These are phyloP conservation scores for Backusella australiensis DNA, from an alignment of 192 early-diverging fungal genomes.

Conservation along the genomic window DNA sequence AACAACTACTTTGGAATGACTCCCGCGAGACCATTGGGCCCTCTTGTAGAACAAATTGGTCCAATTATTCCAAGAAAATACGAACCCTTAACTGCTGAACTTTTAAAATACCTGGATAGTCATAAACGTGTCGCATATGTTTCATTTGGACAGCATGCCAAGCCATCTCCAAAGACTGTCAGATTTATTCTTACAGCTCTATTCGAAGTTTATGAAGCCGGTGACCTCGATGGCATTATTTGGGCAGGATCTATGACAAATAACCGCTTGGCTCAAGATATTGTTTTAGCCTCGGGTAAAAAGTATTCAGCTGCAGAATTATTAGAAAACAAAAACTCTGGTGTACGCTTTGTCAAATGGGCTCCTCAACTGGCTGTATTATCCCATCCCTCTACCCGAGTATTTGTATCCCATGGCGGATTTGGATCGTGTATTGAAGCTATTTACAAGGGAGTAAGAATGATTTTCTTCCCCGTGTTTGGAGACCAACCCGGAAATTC, in stretches of 20 bases:
- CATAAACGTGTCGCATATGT: slow-evolving; percentile 27
- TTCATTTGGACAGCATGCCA: slow-evolving; percentile 25
- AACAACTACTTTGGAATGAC: slow-evolving; percentile 27
- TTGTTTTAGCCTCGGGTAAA: not conserved
- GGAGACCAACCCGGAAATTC: slow-evolving; percentile 18
- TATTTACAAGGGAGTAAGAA: slow-evolving; percentile 24
- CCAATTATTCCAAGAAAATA: slow-evolving; percentile 31
- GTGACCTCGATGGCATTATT: slow-evolving; percentile 32
- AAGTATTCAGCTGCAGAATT: not conserved
- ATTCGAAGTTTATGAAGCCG: slow-evolving; percentile 11
- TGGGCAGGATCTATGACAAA: slow-evolving; percentile 17
- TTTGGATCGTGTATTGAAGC: slow-evolving; percentile 25
- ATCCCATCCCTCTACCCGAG: slow-evolving; percentile 17
- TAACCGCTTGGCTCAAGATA: not conserved
- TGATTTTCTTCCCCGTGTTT: slow-evolving; percentile 27
- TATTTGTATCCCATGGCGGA: slow-evolving; percentile 37
- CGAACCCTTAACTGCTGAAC: slow-evolving; percentile 3
- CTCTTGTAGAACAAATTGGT: slow-evolving; percentile 25
- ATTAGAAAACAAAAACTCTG: slow-evolving; percentile 2
- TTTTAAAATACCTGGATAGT: slow-evolving; percentile 14
- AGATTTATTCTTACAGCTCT: slow-evolving; percentile 18
- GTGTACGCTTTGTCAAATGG: slow-evolving; percentile 12
- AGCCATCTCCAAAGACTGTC: not conserved
- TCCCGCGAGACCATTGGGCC: slow-evolving; percentile 20
- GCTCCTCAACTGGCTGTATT: slow-evolving; percentile 32